These are phyloP conservation scores for Phytophthora cryptogea DNA, from an alignment of 352 stramenopile species.

Conservation along the genomic window DNA sequence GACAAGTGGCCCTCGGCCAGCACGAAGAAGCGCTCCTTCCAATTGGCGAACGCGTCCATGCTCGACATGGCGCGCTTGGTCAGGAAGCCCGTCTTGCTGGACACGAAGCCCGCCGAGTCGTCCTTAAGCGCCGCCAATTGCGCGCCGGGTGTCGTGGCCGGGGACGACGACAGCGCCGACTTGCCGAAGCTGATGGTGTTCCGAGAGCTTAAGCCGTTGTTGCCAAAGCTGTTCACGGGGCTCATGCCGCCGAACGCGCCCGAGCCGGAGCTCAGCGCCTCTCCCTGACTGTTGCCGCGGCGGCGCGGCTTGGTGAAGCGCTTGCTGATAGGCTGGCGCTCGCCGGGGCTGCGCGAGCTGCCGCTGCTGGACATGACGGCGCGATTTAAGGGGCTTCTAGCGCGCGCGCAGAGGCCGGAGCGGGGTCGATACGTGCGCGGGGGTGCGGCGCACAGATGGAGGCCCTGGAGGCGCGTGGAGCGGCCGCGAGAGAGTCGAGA, in stretches of 20 bases:
- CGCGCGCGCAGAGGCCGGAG: background rate
- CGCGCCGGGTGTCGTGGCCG: conserved; percentile 17
- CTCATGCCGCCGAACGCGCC: conserved; percentile 46
- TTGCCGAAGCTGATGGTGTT: conserved; percentile 70
- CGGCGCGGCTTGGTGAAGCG: conserved; percentile 73
- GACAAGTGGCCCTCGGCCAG: conserved; percentile 81
- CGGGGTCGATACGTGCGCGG: background rate
- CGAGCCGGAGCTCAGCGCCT: conserved; percentile 36
- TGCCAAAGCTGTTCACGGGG: conserved; percentile 40
- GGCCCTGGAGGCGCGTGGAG: background rate
- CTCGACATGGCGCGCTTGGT: conserved; percentile 88
- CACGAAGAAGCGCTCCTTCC: conserved; percentile 90
- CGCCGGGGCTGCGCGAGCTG: conserved; percentile 31
- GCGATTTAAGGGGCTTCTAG: background rate
- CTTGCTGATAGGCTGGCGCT: conserved; percentile 56
- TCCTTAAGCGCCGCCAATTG: conserved; percentile 29
- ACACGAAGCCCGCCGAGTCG: conserved; percentile 56
- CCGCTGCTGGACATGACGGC: conserved; percentile 13
- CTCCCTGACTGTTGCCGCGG: conserved; percentile 72
- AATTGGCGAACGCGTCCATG: conserved; percentile 89
- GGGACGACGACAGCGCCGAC: conserved; percentile 24
- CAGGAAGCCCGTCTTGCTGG: conserved; percentile 84
- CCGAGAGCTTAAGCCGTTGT: conserved; percentile 25
- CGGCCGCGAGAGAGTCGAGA: background rate
- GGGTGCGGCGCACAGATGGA: background rate